Evolutionary conservation across 768 basidiomycete genomes (phyloP), one percentile per base, ranked within the genome.

Genomic region (Trichaptum fuscoviolaceum): DNA sequence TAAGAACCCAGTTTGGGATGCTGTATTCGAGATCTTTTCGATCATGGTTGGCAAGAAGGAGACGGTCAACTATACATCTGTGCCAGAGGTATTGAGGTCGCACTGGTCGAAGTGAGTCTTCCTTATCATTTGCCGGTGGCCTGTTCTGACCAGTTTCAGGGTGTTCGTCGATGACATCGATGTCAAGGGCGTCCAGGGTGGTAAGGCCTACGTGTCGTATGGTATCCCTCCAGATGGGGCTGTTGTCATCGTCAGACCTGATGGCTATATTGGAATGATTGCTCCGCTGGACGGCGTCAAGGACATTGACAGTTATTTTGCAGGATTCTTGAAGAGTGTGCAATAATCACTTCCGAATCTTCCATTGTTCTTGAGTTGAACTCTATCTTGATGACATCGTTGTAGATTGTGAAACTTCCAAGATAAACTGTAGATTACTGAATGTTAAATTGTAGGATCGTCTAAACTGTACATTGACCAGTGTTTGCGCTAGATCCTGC

Each of bases 231-330:
- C 75, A 6, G 68, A 69, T 62, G 87, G 87, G 20, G 84, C 81
- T 10, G 70, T 87, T 12, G 81, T 87, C 8, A 77, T 87, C 62
- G 81, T 89, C 6, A 80, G 88, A 26, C 87, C 87, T 8, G 88
- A 88, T 70, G 89, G 89, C 18, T 89, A 89, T 66, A 81, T 91
- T 34, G 87, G 85, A 2, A 79, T 78, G 69, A 77, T 90, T 35
- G 80, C 80, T 1, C 82, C 88, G 0, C 74, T 90, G 57, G 78
- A 80, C 30, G 30, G 30, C 25, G 59, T 17, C 15, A 25, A 25
- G 59, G 59, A 61, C 23, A 34, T 61, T 9, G 59, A 61, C 23
- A 61, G 25, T 17, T 61, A 61, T 61, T 61, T 61, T 23, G 12
- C 24, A 18, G 59, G 59, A 24, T 25, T 61, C 30, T 61, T 61